Evolutionary conservation across 2,329 filamentous ascomycete genomes (phyloP), one percentile per base, ranked within the genome.

Genomic region (Diaporthe humulicola): DNA sequence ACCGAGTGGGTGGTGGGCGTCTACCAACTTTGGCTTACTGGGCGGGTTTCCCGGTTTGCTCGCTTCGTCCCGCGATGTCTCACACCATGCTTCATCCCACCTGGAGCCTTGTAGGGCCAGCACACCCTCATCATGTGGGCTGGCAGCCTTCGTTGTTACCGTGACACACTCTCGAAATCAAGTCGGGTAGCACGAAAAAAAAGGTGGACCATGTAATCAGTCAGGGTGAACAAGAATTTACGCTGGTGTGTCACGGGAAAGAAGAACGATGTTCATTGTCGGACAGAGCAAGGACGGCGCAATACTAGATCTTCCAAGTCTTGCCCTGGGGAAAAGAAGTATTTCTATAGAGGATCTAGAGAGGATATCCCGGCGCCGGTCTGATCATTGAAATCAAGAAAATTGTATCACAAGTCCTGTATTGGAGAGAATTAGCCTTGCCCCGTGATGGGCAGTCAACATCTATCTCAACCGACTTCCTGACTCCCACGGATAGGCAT

Each of bases 31-130:
- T 40, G 33, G 48, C 33, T 28, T 52, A 4, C 14, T 7, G 14
- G 52, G 10, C 28, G 30, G 8, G 57, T n/a, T 40, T 33, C 12
- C 36, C 12, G 30, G 38, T 9, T 45, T 38, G 48, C 64, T 54
- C 45, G 64, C 64, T 40, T 69, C 64, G 45, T 69, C 64, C 48
- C 64, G 45, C 30, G 33, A 36, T 69, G 48, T 54, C 48, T 28
- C 48, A 54, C 64, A 54, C 48, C 14, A 3, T 69, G 64, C 48
- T 22, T 36, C 64, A 22, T 52, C 45, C n/a, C n/a, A 28, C 64
- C 48, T 25, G 48, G 48, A 69, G 64, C 64, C 64, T 69, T 30
- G 25, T 69, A 25, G 48, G 15, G 30, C 45, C 33, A 38, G 25
- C 12, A 54, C 22, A 54, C 15, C 38, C 4, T 12, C 14, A 14